Evolutionary conservation across 2,329 filamentous ascomycete species (phyloP), one percentile per base, ranked within the genome.

Genomic region (Mollisia scopiformis): DNA sequence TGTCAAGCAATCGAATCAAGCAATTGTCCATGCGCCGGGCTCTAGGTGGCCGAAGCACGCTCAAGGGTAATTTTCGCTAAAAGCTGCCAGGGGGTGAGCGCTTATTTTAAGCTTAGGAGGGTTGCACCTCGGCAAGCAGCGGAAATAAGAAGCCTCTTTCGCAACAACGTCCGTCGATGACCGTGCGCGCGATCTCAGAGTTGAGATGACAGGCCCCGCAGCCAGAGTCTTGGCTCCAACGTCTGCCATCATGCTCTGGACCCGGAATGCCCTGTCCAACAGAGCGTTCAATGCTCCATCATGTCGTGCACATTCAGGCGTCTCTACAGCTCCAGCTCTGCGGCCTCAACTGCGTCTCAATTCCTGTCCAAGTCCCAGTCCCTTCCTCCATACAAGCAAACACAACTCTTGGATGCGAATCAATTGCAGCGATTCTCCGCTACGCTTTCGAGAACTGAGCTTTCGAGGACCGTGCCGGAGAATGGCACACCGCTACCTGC

Each of bases 391-490:
- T 75, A 77, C 64, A 73, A 72, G 4, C 78, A 78, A 47, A 74
- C 73, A 3, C 86, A 89, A 68, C 59, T 79, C 3, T 75, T 89
- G 6, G 87, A 89, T 69, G 79, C 77, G 13, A 88, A 88, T 65
- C 87, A 89, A 69, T 75, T 89, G 0, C 85, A 87, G 61, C 85
- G 85, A 47, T 78, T 90, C 10, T 79, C 80, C 1, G 74, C 88
- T 6, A 87, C 86, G 0, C 80, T 90, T 4, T 78, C 79, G 23
- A 82, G 84, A 1, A 75, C 76, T 1, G 59, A 66, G 21, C 50
- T 65, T 27, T 35, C 57, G 27, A 30, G 46, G 16, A 39, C 31
- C 1, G 25, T 53, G 28, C 63, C 65, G 3, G 19, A 59, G 35
- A 49, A 55, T 30, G 65, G 62, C n/a, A 68, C 65, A 2, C 55